A percentile compares a stretch with the other conserved stretches of the same genome.
phyloP scores from a whole-genome alignment of 306 rosid genomes.

The Castanea sativa region DNA sequence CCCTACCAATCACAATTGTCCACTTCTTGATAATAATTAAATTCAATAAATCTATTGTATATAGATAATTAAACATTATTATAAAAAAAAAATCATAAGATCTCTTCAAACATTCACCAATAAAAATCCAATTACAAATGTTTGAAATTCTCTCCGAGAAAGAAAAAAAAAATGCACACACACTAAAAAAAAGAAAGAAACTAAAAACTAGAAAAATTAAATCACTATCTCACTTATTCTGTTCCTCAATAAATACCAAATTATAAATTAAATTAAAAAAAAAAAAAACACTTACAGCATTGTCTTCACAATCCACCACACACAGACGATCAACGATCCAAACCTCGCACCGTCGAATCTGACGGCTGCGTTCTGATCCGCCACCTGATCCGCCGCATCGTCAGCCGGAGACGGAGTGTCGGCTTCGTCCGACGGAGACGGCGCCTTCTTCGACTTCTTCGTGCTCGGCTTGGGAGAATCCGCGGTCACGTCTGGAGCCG shows the following conservation, averaged over 20 bases:
- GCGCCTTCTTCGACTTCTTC: slow-evolving; percentile 27
- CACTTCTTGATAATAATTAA: too few species aligned
- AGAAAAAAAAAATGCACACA: not conserved
- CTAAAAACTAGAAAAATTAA: not conserved
- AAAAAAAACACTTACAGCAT: slow-evolving; percentile 33
- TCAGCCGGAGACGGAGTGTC: slow-evolving; percentile 39
- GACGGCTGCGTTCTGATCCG: slow-evolving; percentile 40
- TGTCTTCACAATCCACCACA: slow-evolving; percentile 29
- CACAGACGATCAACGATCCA: slow-evolving; percentile 7
- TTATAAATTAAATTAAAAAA: not conserved
- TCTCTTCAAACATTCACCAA: not conserved
- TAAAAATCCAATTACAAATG: not conserved
- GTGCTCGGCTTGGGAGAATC: slow-evolving; percentile 47
- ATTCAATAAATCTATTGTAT: too few species aligned
- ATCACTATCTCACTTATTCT: not conserved
- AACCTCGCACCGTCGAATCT: slow-evolving; percentile 31
- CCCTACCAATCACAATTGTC: too few species aligned
- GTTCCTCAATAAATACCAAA: not conserved
- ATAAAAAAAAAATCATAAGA: not conserved
- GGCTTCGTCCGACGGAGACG: slow-evolving; percentile 1
- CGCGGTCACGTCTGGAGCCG: slow-evolving; percentile 59
- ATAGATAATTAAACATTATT: too few species aligned
- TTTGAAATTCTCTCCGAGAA: not conserved
- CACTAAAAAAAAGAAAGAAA: not conserved
- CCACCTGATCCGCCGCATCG: slow-evolving; percentile 56